phyloP scores from a whole-genome alignment of 306 rosid genomes.

The Cucurbita moschata region DNA sequence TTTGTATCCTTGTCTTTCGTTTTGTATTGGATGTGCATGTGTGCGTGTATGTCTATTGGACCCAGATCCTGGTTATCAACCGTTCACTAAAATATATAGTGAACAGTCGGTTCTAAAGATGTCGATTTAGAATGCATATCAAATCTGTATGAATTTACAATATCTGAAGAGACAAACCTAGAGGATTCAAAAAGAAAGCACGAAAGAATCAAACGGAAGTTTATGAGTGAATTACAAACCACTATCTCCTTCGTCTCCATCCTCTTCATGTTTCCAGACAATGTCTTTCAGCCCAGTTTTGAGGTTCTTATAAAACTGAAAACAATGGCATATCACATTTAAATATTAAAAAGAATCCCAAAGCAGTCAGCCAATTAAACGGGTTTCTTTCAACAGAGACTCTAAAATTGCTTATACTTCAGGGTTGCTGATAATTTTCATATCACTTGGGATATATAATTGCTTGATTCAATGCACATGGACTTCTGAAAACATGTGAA shows the following conservation, averaged over 20 bases:
- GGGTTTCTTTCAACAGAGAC: background rate
- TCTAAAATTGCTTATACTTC: background rate
- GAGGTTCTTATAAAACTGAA: constrained; percentile 21
- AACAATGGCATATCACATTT: background rate
- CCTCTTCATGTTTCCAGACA: constrained; percentile 46
- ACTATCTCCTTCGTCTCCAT: constrained; percentile 23
- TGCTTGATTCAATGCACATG: background rate
- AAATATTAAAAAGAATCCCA: background rate
- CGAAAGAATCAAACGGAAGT: background rate
- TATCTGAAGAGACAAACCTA: background rate
- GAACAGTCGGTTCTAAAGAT: too few relatives aligned
- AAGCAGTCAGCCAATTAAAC: background rate
- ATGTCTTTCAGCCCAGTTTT: constrained; percentile 41
- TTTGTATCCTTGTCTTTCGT: background rate
- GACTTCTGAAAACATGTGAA: background rate
- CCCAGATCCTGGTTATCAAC: background rate
- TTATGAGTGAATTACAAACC: constrained; percentile 21
- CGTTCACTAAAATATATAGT: background rate
- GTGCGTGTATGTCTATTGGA: background rate
- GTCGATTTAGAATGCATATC: too few relatives aligned
- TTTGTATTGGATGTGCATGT: background rate
- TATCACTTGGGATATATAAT: background rate
- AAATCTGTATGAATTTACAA: background rate
- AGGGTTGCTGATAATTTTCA: background rate
- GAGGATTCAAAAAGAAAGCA: background rate